Evolutionary conservation across 1,284 basidiomycete genomes (phyloP).

Genomic region (Pyrrhoderma noxium): DNA sequence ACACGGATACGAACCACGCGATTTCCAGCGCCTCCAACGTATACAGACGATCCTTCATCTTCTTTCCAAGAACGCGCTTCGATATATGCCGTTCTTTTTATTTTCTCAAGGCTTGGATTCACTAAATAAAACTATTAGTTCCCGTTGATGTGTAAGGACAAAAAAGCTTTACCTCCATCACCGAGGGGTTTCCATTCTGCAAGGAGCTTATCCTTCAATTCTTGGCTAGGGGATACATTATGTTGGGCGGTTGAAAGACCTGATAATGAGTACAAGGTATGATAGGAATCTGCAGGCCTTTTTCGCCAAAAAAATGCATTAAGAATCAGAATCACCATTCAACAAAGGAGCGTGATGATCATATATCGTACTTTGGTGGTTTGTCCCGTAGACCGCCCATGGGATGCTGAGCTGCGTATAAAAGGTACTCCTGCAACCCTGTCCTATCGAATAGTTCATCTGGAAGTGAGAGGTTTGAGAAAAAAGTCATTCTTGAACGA

Average conservation of each 20-base stretch:
- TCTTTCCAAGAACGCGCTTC: conserved; percentile 70
- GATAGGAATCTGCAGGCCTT: conserved; percentile 80
- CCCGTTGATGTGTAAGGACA: no score
- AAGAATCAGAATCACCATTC: neutral
- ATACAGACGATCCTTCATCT: conserved; percentile 53
- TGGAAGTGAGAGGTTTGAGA: conserved; percentile 22
- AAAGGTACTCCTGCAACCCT: conserved; percentile 83
- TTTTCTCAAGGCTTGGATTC: conserved; percentile 25
- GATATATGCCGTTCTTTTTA: conserved; percentile 50
- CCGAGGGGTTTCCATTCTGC: conserved; percentile 35
- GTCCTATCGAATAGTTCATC: conserved; percentile 50
- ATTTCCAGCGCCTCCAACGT: conserved; percentile 62
- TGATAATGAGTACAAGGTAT: conserved; percentile 85
- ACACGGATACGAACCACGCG: conserved; percentile 52
- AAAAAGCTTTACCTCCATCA: conserved; percentile 14
- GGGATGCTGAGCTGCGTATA: conserved; percentile 80
- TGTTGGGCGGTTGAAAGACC: conserved; percentile 89
- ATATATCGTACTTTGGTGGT: conserved; percentile 81
- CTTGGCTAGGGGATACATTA: conserved; percentile 45
- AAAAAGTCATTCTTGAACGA: no score
- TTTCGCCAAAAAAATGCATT: neutral
- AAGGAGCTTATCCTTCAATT: conserved; percentile 36
- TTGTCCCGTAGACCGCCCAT: conserved; percentile 90
- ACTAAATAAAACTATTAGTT: no score
- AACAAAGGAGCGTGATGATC: no score